A percentile compares a stretch with the other conserved stretches of the same genome.
These are phyloP conservation scores for Triticum dicoccoides DNA, from an alignment of 176 grass and related monocot genomes.

Conservation along the genomic window DNA sequence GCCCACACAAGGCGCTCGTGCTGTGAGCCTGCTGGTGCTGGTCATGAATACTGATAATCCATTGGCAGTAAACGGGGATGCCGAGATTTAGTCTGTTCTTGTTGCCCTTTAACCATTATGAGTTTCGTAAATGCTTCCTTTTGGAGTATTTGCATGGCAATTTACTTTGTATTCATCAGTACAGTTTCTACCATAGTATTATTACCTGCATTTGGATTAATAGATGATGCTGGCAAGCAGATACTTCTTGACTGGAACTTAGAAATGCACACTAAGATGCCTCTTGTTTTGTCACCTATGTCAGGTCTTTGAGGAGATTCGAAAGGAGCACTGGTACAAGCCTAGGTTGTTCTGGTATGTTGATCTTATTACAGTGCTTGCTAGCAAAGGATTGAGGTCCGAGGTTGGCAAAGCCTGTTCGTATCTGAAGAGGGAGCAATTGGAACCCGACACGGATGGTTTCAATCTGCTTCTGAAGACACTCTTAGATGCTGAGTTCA, in stretches of 20 bases:
- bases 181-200: neutral
- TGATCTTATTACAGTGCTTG: constrained; percentile 68
- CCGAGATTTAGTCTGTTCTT: neutral
- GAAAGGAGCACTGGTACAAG: constrained; percentile 82
- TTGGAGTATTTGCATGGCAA: neutral
- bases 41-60: neutral
- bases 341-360: constrained; percentile 61
- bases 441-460: constrained; percentile 61
- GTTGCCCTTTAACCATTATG: neutral
- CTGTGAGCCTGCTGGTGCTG: neutral
- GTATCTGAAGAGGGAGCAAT: constrained; percentile 65
- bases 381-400: constrained; percentile 43
- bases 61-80: neutral
- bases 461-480: constrained; percentile 71
- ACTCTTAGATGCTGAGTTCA: constrained; percentile 56
- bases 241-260: constrained; percentile 22
- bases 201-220: constrained; percentile 16
- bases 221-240: constrained; percentile 26
- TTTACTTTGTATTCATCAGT: neutral
- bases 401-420: constrained; percentile 61
- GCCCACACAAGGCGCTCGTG: neutral
- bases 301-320: constrained; percentile 84
- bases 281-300: constrained; percentile 28
- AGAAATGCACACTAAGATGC: constrained; percentile 33
- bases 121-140: neutral